Evolutionary conservation across 306 rosid genomes (phyloP).

Genomic region (Elaeagnus macrophylla): DNA sequence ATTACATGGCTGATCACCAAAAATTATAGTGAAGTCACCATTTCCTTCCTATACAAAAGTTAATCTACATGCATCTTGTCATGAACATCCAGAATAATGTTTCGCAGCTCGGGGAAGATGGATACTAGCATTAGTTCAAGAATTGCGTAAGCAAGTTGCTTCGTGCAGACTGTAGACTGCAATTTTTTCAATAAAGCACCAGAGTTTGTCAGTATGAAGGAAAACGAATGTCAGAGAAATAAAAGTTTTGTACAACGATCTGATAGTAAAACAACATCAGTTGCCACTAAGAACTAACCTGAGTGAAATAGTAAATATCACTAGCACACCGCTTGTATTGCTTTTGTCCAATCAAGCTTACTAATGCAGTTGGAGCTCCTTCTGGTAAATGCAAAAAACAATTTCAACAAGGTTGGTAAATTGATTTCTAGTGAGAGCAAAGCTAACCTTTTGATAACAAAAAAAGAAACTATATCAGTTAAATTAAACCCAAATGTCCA

Average conservation of each 20-base stretch:
- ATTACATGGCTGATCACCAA: slow-evolving; percentile 15
- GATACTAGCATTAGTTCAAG: slow-evolving; percentile 67
- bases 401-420: background rate
- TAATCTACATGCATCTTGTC: slow-evolving; percentile 32
- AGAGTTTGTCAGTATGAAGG: slow-evolving; percentile 15
- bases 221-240: background rate
- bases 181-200: background rate
- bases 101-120: slow-evolving; percentile 76
- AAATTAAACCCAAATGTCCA: too few relatives aligned
- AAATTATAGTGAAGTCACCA: slow-evolving; percentile 9
- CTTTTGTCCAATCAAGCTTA: slow-evolving; percentile 73
- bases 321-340: slow-evolving; percentile 87
- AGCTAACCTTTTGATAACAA: too few relatives aligned
- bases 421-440: too few relatives aligned
- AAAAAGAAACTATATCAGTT: too few relatives aligned
- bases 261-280: background rate
- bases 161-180: slow-evolving; percentile 77
- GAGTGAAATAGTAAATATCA: slow-evolving; percentile 87
- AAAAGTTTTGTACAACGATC: slow-evolving; percentile 1
- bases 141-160: slow-evolving; percentile 72
- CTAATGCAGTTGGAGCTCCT: slow-evolving; percentile 87
- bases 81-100: slow-evolving; percentile 53
- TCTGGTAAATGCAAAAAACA: slow-evolving; percentile 36
- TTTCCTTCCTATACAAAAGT: slow-evolving; percentile 30
- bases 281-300: slow-evolving; percentile 41